A percentile compares a stretch with the other conserved stretches of the same genome.
phyloP scores from a whole-genome alignment of 352 stramenopile genomes.

The Globisporangium parvum region DNA sequence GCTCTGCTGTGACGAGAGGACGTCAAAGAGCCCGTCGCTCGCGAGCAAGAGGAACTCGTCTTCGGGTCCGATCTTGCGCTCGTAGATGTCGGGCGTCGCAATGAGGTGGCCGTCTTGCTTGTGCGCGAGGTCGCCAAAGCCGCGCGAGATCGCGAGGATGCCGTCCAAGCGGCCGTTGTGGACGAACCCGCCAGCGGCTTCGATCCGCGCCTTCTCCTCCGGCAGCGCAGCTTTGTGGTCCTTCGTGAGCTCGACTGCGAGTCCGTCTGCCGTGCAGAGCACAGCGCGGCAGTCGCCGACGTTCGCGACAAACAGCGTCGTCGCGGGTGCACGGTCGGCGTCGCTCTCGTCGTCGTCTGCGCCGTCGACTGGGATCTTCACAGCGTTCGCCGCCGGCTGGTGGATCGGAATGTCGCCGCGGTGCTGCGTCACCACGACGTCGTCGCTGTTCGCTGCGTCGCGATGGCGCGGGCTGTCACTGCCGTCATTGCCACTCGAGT shows the following conservation, averaged over 20 bases:
- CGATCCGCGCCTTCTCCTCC: constrained; percentile 74
- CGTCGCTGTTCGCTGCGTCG: neutral
- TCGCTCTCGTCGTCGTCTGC: constrained; percentile 5
- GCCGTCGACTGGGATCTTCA: constrained; percentile 5
- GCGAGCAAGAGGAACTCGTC: constrained; percentile 90
- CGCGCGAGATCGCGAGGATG: constrained; percentile 81
- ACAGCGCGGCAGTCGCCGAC: constrained; percentile 89
- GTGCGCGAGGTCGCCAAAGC: constrained; percentile 87
- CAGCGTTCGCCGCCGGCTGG: constrained; percentile 19
- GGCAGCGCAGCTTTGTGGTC: constrained; percentile 86
- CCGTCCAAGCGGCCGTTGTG: constrained; percentile 87
- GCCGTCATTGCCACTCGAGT: neutral
- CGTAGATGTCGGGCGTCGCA: constrained; percentile 73
- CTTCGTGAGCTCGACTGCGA: constrained; percentile 74
- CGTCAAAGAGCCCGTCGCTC: constrained; percentile 91
- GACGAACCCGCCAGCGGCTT: constrained; percentile 77
- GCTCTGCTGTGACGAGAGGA: constrained; percentile 85
- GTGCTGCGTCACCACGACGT: constrained; percentile 5
- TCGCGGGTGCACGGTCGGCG: constrained; percentile 24
- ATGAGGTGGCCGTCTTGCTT: constrained; percentile 86
- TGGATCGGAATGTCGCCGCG: constrained; percentile 3
- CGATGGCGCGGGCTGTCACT: neutral
- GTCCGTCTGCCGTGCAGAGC: constrained; percentile 62
- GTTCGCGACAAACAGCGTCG: constrained; percentile 78
- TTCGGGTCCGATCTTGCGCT: constrained; percentile 43